Percentiles rank a stretch among this genome's conserved stretches.
Conservation (phyloP, 2,329 filamentous ascomycete genomes). For the Colletotrichum kahawae region DNA sequence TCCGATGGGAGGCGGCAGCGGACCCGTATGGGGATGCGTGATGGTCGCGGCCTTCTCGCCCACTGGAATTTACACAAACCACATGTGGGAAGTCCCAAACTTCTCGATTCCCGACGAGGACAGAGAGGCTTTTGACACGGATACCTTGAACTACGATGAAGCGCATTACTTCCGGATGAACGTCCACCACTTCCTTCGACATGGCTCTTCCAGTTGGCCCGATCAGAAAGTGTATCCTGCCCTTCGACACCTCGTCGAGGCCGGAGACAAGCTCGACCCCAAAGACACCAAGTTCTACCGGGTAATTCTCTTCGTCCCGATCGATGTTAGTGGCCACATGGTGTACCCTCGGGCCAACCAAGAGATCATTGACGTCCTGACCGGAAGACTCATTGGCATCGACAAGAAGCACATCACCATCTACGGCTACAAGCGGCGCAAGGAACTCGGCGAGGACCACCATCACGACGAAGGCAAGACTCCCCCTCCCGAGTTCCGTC, state of each 20-base stretch:
- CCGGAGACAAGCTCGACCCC: background rate
- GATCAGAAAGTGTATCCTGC: background rate
- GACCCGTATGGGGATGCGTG: conserved; percentile 22
- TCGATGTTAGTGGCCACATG: background rate
- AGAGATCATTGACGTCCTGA: background rate
- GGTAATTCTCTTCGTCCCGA: conserved; percentile 1
- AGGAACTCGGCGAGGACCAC: background rate
- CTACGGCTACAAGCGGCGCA: background rate
- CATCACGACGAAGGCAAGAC: background rate
- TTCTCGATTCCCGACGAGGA: background rate
- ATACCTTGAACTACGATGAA: background rate
- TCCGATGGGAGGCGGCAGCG: conserved; percentile 12
- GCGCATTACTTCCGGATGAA: conserved; percentile 8
- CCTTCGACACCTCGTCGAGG: background rate
- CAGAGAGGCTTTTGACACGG: background rate
- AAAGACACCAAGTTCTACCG: conserved; percentile 1
- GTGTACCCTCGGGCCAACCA: background rate
- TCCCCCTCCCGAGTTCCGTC: background rate
- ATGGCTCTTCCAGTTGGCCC: background rate
- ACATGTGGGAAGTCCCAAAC: conserved; percentile 23
- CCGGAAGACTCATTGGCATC: background rate
- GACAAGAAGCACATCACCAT: background rate
- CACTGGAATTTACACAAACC: conserved; percentile 18
- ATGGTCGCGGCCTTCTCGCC: conserved; percentile 11
- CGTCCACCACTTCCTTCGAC: conserved; percentile 1